Base-by-base conservation (phyloP, 768 basidiomycete species). In the Dacryopinax primogenitus region DNA sequence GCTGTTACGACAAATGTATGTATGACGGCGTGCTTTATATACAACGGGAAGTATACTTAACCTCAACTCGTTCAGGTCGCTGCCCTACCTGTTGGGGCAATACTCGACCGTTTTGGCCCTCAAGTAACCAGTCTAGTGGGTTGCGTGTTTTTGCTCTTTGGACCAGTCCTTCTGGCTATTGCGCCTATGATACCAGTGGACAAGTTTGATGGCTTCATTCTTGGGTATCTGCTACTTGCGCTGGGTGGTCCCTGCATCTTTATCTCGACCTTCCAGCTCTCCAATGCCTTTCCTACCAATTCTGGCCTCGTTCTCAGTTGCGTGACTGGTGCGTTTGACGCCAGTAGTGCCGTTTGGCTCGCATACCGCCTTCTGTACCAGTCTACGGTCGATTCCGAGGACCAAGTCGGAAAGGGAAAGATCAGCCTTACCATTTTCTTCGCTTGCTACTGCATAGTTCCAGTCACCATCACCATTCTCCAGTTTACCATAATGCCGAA, bases 311-410 rank as follows among this genome's bases (percentile, higher is more conserved):
- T 77, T 51, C 72, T 77, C 35, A 73, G 73, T 34, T 71, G 74
- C 51, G 69, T 77, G 28, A 76, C 76, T 1, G 77, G 77, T 16
- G 74, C 76, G 0, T 77, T 77, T 66, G 77, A 77, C 63, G 74
- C 75, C 18, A 73, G 71, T 21, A 73, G 71, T 28, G 62, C 77
- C 1, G 75, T 76, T 0, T 75, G 71, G 39, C 70, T 76, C 36
- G 41, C 76, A 21, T 76, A 74, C 66, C 69, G 72, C 11, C 66
- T 71, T 2, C 63, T 70, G 12, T 75, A 75, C 26, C 51, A 58
- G 30, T 58, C 51, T 15, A 58, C 51, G 3, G 51, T 30, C 51
- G 51, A 58, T 30, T 30, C 51, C 9, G 51, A 26, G 9, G 51
- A 58, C 26, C 51, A 11, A 13, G 15, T 13, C 21, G 51, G 51